These are phyloP conservation scores for Penicillium verrucosum DNA, from an alignment of 2,329 filamentous ascomycete species.

Conservation along the genomic window DNA sequence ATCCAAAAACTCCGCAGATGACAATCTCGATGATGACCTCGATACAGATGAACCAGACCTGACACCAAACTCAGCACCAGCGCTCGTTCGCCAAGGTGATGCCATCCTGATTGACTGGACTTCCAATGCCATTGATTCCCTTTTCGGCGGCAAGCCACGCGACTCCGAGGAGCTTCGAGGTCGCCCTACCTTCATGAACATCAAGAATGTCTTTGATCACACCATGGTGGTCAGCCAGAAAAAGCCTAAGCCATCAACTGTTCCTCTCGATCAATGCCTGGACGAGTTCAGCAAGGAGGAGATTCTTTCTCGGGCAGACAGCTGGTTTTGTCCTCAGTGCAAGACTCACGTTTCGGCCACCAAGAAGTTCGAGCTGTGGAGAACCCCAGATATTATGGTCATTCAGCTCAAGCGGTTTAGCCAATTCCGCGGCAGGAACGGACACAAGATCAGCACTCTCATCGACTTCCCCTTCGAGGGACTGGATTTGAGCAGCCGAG, in stretches of 20 bases:
- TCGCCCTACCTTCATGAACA: constrained; percentile 54
- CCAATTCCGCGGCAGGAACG: constrained; percentile 67
- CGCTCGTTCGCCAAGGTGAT: constrained; percentile 76
- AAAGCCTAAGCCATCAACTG: constrained; percentile 64
- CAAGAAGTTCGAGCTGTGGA: constrained; percentile 98
- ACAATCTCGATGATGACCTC: constrained; percentile 29
- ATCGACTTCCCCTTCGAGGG: constrained; percentile 91
- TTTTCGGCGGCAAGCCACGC: constrained; percentile 57
- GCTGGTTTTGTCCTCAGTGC: constrained; percentile 95
- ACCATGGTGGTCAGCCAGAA: constrained; percentile 62
- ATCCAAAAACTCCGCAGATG: constrained; percentile 12
- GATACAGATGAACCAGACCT: constrained; percentile 29
- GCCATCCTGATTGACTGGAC: constrained; percentile 86
- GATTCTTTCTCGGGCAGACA: constrained; percentile 89
- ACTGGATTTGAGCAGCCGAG: constrained; percentile 74
- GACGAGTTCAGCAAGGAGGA: constrained; percentile 94
- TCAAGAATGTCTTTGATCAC: constrained; percentile 56
- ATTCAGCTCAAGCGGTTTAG: constrained; percentile 95
- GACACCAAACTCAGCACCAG: constrained; percentile 13
- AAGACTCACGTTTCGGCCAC: constrained; percentile 88
- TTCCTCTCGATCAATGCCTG: constrained; percentile 84
- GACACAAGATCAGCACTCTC: constrained; percentile 78
- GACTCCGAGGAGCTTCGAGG: constrained; percentile 55
- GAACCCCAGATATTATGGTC: constrained; percentile 88
- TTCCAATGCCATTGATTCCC: constrained; percentile 62